These are phyloP conservation scores for Uronychia setigera DNA, from an alignment of 73 alveolate species.

Conservation along the genomic window DNA sequence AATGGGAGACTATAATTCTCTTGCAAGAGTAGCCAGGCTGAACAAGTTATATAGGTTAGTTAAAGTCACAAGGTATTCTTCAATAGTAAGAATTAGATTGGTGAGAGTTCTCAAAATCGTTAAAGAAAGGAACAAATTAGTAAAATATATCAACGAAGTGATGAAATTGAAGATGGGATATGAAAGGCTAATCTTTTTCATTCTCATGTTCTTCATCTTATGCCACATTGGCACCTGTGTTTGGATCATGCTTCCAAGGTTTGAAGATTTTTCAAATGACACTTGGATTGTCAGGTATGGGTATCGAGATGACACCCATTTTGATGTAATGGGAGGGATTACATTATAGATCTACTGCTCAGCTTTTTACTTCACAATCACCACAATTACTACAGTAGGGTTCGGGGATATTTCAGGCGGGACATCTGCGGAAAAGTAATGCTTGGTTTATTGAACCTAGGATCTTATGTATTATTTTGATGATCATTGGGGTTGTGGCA, in stretches of 20 bases:
- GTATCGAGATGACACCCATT: constrained; percentile 10
- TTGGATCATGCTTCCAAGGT: constrained; percentile 86
- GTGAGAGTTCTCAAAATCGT: constrained; percentile 3
- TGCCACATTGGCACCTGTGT: constrained; percentile 90
- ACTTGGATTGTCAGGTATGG: constrained; percentile 87
- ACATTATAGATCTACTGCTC: constrained; percentile 63
- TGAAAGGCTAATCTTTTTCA: neutral
- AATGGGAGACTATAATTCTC: constrained; percentile 5
- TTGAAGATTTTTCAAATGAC: constrained; percentile 73
- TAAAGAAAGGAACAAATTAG: neutral
- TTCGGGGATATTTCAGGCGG: constrained; percentile 94
- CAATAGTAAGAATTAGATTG: constrained; percentile 10
- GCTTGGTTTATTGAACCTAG: neutral
- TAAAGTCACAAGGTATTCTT: constrained; percentile 33
- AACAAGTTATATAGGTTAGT: neutral
- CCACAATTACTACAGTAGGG: constrained; percentile 95
- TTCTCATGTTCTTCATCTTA: constrained; percentile 46
- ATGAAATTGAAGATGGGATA: neutral
- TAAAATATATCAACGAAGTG: neutral
- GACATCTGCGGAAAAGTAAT: constrained; percentile 57
- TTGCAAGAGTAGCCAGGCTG: neutral
- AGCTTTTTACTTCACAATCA: constrained; percentile 86
- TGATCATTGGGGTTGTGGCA: constrained; percentile 92
- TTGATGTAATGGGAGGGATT: constrained; percentile 21
- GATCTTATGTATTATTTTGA: constrained; percentile 77